Percentiles rank a stretch among this genome's conserved stretches.
These are phyloP conservation scores for Cupressus sempervirens DNA, from an alignment of 75 land plant species.

Conservation along the genomic window DNA sequence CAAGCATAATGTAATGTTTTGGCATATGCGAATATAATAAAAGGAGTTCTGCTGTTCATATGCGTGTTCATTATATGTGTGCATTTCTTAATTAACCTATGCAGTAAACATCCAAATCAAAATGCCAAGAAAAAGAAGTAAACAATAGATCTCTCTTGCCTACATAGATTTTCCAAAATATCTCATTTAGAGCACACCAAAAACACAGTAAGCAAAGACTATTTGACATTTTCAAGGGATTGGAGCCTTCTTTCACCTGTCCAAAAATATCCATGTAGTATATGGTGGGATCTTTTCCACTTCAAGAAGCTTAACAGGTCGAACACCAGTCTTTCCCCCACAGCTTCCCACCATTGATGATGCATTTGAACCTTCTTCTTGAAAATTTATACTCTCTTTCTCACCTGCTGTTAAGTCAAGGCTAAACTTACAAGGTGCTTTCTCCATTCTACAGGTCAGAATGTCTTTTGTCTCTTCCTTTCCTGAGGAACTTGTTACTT, in stretches of 20 bases:
- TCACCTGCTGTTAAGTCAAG: conserved; percentile 42
- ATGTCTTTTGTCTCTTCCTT: conserved; percentile 26
- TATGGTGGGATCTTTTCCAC: conserved; percentile 85
- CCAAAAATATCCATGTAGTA: conserved; percentile 96
- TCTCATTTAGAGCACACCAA: background rate
- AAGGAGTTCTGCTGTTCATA: too few relatives aligned
- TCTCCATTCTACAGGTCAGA: conserved; percentile 55
- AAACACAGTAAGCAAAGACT: background rate
- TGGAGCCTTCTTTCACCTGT: conserved; percentile 51
- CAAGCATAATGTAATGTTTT: too few relatives aligned
- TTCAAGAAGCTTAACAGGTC: conserved; percentile 61
- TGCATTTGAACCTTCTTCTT: conserved; percentile 50
- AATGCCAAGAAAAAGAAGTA: background rate
- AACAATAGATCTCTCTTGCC: background rate
- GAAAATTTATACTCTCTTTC: conserved; percentile 26
- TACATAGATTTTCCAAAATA: background rate
- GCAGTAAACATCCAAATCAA: background rate
- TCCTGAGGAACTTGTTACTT: background rate
- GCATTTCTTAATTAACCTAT: too few relatives aligned
- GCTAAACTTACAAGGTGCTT: conserved; percentile 44
- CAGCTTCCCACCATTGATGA: conserved; percentile 53
- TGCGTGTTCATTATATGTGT: too few relatives aligned
- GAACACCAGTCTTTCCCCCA: conserved; percentile 57
- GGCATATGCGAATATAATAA: too few relatives aligned
- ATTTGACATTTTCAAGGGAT: background rate